Base-by-base conservation (phyloP, 768 basidiomycete species). In the Tulasnella sp. region DNA sequence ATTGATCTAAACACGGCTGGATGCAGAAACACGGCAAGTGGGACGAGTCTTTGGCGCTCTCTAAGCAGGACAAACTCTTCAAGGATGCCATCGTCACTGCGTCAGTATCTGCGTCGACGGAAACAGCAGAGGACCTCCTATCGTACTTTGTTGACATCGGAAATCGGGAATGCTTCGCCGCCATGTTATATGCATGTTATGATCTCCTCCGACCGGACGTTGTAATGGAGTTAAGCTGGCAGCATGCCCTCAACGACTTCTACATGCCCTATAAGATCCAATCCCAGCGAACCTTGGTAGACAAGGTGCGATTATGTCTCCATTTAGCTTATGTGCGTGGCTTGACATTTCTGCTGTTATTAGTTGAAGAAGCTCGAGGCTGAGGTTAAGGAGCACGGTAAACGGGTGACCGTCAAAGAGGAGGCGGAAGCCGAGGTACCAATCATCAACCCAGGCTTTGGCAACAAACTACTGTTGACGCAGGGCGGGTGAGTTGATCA, bases 81-180 rank as follows among this genome's bases (percentile, higher is more conserved):
- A 95, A 91, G 70, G 96, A 99, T 69, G 88, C 94, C 4, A 91
- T 98, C 77, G 69, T 92, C 68, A 98, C 95, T 0, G 90, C 93
- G 15, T 86, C 94, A 0, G 74, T 78, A n/a, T 96, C 93, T 1
- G 76, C 68, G 30, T 84, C 82, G n/a, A 86, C 80, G 2, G 89
- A 96, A 59, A 86, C 98, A 30, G 88, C 93, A 3, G 95, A 99
- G 71, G 96, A 98, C 52, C 78, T 98, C 17, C 77, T 98, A 24
- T 85, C 86, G 3, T 98, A 98, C 76, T 99, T 98, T 69, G 93
- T 96, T 60, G 89, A 92, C 72, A 97, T 99, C 64, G 96, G 96
- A 32, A 95, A 95, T 79, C 94, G 93, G 74, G 96, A 99, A 70
- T 95, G 92, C 72, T 99, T 95, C 71, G 86, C 91, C 0, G 90